Evolutionary conservation across 2,329 filamentous ascomycete species (phyloP).

Genomic region (Fusarium subglutinans): DNA sequence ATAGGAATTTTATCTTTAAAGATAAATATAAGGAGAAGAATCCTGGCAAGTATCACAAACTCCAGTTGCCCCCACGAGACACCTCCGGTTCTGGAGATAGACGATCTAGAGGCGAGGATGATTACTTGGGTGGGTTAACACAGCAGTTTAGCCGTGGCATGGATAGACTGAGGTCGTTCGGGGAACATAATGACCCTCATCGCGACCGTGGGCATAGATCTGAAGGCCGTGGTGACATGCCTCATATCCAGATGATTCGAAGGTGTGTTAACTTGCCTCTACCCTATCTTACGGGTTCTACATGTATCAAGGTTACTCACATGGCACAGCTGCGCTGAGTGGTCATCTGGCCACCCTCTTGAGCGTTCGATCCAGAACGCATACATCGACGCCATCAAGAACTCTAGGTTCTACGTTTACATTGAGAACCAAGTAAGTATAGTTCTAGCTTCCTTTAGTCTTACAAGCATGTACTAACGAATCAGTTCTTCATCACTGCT

Average conservation of each 20-base stretch:
- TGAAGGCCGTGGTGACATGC: constrained; percentile 30
- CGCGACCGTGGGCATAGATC: constrained; percentile 11
- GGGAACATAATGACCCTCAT: constrained; percentile 37
- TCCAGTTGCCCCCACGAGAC: constrained; percentile 19
- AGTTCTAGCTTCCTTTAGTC: too few species aligned
- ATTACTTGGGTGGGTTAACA: constrained; percentile 56
- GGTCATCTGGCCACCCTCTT: constrained; percentile 61
- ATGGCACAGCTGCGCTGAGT: constrained; percentile 54
- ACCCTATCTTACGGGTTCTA: not conserved
- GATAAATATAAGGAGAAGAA: constrained; percentile 75
- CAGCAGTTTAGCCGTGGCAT: constrained; percentile 55
- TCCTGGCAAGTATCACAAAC: constrained; percentile 59
- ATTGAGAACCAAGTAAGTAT: constrained; percentile 74
- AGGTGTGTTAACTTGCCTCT: constrained; percentile 47
- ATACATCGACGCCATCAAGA: constrained; percentile 76
- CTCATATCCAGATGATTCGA: constrained; percentile 61
- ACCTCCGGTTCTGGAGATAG: constrained; percentile 22
- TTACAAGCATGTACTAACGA: not conserved
- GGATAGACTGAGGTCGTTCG: constrained; percentile 50
- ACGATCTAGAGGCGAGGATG: constrained; percentile 36
- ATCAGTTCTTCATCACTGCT: constrained; percentile 83
- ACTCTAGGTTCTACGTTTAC: constrained; percentile 78
- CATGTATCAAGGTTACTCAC: not conserved
- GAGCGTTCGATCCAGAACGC: constrained; percentile 88
- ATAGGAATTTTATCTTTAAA: constrained; percentile 82